Base-by-base conservation (phyloP, 768 basidiomycete genomes). In the Mycena sanguinolenta region DNA sequence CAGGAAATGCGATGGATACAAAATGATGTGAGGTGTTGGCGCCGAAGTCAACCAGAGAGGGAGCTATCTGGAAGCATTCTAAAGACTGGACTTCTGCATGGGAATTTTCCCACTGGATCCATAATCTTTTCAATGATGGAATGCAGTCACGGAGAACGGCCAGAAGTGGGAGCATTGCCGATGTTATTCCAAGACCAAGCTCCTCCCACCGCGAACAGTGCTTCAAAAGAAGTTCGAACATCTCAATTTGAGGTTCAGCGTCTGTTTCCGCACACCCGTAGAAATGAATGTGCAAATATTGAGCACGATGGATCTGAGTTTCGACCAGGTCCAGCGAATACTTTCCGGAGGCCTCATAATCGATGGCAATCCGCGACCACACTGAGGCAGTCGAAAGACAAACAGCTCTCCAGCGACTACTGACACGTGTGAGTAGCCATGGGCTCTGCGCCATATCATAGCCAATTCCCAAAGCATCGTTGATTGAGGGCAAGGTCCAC, bases 291-390 rank as follows among this genome's bases (percentile, higher is more conserved):
- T n/a, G n/a, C 23, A 64, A 27, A 7, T 12, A 32, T n/a, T 25
- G 53, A 1, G 63, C 63, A 38, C 63, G 63, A 14, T 21, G 23
- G 12, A 55, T 17, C 2, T 57, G 63, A 2, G 49, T 55, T 7
- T 42, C 9, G 17, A 64, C 27, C 42, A 64, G 25, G 28, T 53
- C 25, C 10, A 44, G 5, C 6, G 53, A 13, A 38, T 63, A 21
- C 9, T n/a, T 17, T 21, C 1, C 32, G 8, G 12, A 5, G 7
- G 5, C 2, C 1, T 19, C 17, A n/a, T 58, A 58, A 25, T 19
- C 23, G 44, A 67, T 60, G 27, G 12, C n/a, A 30, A 67, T 2
- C 12, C 7, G 13, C 13, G 66, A 67, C 66, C 66, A 67, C 25
- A 67, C 28, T 19, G 53, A 42, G 6, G 65, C 39, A 14, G 50